Percentiles rank a stretch among this genome's conserved stretches.
Conservation (phyloP, 192 early-diverging fungal species). For the Dissophora globulifera region DNA sequence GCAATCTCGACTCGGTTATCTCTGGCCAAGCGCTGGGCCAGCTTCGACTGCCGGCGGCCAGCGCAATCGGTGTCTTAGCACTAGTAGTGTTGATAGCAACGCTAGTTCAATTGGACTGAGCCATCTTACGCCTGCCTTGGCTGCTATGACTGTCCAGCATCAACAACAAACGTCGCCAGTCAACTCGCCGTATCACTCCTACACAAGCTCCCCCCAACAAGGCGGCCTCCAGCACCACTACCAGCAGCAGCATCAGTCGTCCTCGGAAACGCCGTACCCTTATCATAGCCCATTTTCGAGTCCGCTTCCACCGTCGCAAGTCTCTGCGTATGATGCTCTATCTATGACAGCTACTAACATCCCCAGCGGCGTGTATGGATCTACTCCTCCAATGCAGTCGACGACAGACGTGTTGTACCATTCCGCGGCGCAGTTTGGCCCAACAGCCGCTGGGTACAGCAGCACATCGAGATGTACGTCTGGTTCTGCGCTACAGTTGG, state of each 20-base stretch:
- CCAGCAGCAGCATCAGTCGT: conserved; percentile 23
- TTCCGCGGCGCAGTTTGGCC: conserved; percentile 13
- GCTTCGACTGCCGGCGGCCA: conserved; percentile 5
- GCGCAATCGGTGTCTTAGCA: conserved; percentile 41
- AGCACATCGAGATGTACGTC: conserved; percentile 8
- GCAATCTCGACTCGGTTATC: conserved; percentile 12
- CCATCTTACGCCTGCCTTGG: conserved; percentile 40
- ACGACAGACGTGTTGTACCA: conserved; percentile 15
- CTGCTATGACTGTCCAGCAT: conserved; percentile 39
- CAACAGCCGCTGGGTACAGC: conserved; percentile 10
- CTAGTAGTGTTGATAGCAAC: conserved; percentile 47
- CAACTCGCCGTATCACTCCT: conserved; percentile 43
- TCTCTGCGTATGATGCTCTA: conserved; percentile 22
- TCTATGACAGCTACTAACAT: conserved; percentile 14
- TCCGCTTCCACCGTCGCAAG: conserved; percentile 11
- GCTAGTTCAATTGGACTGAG: conserved; percentile 44
- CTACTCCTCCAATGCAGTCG: conserved; percentile 13
- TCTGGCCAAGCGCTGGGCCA: conserved; percentile 14
- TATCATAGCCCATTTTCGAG: conserved; percentile 38
- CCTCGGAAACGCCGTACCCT: conserved; percentile 17
- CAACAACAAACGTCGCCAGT: conserved; percentile 19
- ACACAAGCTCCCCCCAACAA: conserved; percentile 34
- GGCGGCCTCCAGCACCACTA: conserved; percentile 27
- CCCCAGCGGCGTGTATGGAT: conserved; percentile 14
- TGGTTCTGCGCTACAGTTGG: conserved; percentile 15